Evolutionary conservation across 805 yeast genomes (phyloP), one percentile per base, ranked within the genome.

Genomic region (Teunomyces panamensis): DNA sequence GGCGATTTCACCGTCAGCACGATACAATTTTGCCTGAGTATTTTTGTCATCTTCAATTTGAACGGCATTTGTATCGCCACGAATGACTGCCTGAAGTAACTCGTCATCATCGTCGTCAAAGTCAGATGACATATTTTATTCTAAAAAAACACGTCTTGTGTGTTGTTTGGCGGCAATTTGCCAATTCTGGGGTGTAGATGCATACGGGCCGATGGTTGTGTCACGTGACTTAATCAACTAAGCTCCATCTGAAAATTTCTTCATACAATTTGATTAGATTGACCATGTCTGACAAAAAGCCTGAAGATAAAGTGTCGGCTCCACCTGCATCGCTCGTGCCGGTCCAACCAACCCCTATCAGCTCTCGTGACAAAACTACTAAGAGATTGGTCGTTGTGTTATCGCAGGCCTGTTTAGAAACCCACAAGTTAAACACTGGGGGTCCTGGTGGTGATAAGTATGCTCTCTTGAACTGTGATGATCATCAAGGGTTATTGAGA

Each of bases 391-490:
- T 94, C 49, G 99, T 94, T 16, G 99, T 94, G n/a, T 77, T 94
- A 39, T 83, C 97, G 11, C 96, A 90, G 62, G 99, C 99, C 11
- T 91, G 97, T 58, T 74, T 94, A 49, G 99, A 94, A 62, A 91
- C 98, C 5, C 95, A 91, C 67, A 91, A 89, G 67, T 83, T 92
- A 65, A 84, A 89, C 42, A 78, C 89, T 2, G 81, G 84, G 16
- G 80, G 84, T 8, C 83, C 85, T 44, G 95, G 92, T 44, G 77
- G 77, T 30, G 98, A 94, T 63, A 89, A 94, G 67, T 94, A 85
- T 63, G 97, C 96, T 0, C 72, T 94, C 51, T 77, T 94, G 61
- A 94, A 94, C 73, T 94, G 99, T 75, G 99, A 94, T 67, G 99
- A 94, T 65, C 99, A 94, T 67, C 99, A 94, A 72, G 97, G 97